A percentile compares a stretch with the other conserved stretches of the same genome.
Evolutionary conservation across 2,329 filamentous ascomycete species (phyloP).

Genomic region (Epichloe glyceriae): DNA sequence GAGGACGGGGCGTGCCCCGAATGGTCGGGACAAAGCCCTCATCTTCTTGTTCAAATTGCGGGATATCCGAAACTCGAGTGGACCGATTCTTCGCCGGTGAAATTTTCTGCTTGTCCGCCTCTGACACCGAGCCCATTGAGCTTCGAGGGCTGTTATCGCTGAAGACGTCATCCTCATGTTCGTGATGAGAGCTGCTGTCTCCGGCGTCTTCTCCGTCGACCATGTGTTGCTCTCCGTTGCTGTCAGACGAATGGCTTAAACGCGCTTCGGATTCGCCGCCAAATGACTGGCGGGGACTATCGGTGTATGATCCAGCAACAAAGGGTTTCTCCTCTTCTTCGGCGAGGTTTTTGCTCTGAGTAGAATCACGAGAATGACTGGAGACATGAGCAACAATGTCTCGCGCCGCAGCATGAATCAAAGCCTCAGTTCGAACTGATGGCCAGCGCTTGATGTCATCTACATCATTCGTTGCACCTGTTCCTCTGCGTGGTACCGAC

Average conservation of each 20-base stretch:
- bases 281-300: slow-evolving; percentile 11
- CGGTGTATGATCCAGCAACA: slow-evolving; percentile 13
- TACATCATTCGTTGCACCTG: slow-evolving; percentile 11
- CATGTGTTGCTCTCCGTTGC: slow-evolving; percentile 8
- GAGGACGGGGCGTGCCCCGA: slow-evolving; percentile 45
- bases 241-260: slow-evolving; percentile 9
- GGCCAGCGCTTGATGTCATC: slow-evolving; percentile 20
- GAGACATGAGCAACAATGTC: slow-evolving; percentile 31
- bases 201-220: slow-evolving; percentile 16
- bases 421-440: slow-evolving; percentile 34
- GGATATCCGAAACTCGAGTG: slow-evolving; percentile 37
- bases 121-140: slow-evolving; percentile 39
- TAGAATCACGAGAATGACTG: slow-evolving; percentile 15
- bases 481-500: slow-evolving; percentile 6
- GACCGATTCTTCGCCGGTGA: slow-evolving; percentile 18
- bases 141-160: slow-evolving; percentile 44
- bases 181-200: slow-evolving; percentile 38
- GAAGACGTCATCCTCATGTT: slow-evolving; percentile 44
- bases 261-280: slow-evolving; percentile 12
- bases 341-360: too few species aligned
- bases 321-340: slow-evolving; percentile 12
- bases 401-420: slow-evolving; percentile 39
- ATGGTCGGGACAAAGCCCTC: slow-evolving; percentile 40
- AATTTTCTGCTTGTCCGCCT: slow-evolving; percentile 20
- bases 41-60: slow-evolving; percentile 30